Conservation (phyloP, 2,329 filamentous ascomycete genomes). For the Tolypocladium tropicale region DNA sequence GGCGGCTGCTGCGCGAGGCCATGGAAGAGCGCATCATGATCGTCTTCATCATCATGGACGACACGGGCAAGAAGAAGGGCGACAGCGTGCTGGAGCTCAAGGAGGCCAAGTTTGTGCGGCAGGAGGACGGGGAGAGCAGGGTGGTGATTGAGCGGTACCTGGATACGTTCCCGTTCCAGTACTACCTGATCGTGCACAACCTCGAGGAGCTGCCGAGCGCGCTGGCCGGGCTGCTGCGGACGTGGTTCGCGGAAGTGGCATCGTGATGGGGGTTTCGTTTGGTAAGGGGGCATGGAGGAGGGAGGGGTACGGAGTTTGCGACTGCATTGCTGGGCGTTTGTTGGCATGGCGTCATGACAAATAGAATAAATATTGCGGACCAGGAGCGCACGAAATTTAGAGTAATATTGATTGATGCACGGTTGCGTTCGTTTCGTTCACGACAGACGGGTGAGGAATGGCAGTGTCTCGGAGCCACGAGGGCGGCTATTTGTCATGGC, state of each 20-base stretch:
- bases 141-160: conserved; percentile 84
- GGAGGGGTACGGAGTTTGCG: neutral
- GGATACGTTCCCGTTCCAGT: conserved; percentile 92
- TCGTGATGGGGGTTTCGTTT: conserved; percentile 21
- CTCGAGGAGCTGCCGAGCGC: conserved; percentile 85
- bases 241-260: conserved; percentile 80
- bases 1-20: conserved; percentile 73
- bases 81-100: conserved; percentile 79
- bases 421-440: too few relatives aligned
- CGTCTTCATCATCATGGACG: conserved; percentile 93
- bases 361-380: neutral
- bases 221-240: conserved; percentile 76
- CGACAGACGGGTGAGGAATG: neutral
- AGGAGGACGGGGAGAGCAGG: conserved; percentile 47
- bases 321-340: conserved; percentile 1
- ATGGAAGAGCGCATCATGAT: conserved; percentile 95
- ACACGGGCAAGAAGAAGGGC: conserved; percentile 33
- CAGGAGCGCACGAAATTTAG: too few relatives aligned
- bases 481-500: neutral
- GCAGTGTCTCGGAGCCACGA: neutral
- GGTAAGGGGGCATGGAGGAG: neutral
- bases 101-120: conserved; percentile 70
- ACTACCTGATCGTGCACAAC: conserved; percentile 90
- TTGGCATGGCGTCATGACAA: neutral
- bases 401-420: too few relatives aligned